These are phyloP conservation scores for Phytophthora vignae DNA, from an alignment of 352 stramenopile genomes.

Conservation along the genomic window DNA sequence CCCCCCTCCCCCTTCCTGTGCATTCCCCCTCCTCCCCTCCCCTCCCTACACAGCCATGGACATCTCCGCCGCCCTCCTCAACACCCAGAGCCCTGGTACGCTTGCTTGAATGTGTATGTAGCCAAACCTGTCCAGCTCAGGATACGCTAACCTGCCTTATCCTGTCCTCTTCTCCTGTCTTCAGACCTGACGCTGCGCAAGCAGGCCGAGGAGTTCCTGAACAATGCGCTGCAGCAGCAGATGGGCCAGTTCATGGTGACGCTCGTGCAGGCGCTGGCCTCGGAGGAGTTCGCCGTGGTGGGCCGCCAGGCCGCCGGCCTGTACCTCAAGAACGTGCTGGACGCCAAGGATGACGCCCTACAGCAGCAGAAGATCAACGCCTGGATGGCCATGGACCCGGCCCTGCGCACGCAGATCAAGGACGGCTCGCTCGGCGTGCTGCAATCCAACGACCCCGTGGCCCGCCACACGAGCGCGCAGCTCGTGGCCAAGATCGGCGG, in stretches of 20 bases:
- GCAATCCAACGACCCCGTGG: conserved; percentile 65
- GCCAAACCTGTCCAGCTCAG: too few species aligned
- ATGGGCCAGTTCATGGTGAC: conserved; percentile 89
- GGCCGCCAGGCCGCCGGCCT: conserved; percentile 82
- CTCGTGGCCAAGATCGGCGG: conserved; percentile 94
- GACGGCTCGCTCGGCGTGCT: conserved; percentile 74
- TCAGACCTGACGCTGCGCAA: conserved; percentile 75
- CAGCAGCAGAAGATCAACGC: conserved; percentile 82
- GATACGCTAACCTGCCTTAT: too few species aligned
- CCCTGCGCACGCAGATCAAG: conserved; percentile 82
- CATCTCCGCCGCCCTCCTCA: conserved; percentile 81
- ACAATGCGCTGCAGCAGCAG: conserved; percentile 80
- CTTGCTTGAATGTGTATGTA: neutral
- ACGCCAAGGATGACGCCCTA: conserved; percentile 86
- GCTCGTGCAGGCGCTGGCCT: conserved; percentile 78
- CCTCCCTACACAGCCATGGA: conserved; percentile 59
- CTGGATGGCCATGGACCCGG: conserved; percentile 80
- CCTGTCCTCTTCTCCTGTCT: too few species aligned
- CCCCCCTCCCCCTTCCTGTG: neutral
- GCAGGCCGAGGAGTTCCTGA: conserved; percentile 86
- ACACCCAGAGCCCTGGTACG: conserved; percentile 80
- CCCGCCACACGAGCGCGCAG: conserved; percentile 90
- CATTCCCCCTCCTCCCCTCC: too few species aligned
- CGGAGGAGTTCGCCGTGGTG: conserved; percentile 81
- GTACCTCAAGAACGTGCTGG: conserved; percentile 89